Evolutionary conservation across 495 filamentous ascomycete species (phyloP), one percentile per base, ranked within the genome.

Genomic region (Daldinia childiae): DNA sequence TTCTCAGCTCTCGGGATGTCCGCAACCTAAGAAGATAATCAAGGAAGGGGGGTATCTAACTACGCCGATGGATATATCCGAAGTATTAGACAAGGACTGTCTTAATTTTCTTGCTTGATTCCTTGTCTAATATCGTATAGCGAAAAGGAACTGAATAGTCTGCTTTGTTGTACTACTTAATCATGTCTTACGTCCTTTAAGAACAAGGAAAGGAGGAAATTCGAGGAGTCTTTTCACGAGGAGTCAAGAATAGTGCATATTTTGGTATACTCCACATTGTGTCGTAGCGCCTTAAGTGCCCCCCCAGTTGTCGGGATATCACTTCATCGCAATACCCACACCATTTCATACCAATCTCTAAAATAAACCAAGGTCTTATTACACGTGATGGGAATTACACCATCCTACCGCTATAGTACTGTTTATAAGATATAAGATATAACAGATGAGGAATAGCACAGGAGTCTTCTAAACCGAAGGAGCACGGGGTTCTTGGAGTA

Each of bases 181-280:
- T 34, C 4, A 12, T 41, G 7, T 17, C 43, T n/a, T 0, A 55
- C 17, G 11, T 59, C 34, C 43, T 58, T 41, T 27, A 15, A 12
- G 27, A 58, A 14, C 3, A 14, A 32, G 39, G 12, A 1, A 11
- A 21, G 29, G 17, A 55, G 48, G 36, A 51, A 27, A 51, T 51
- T 38, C 24, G 11, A 57, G 19, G 27, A 51, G 39, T 9, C n/a
- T 61, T 14, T 24, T 58, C 41, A 61, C 62, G 70, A 69, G 70
- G 70, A 73, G 70, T 65, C 15, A 57, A 30, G 12, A 52, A 41
- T 51, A 27, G 39, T 60, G 24, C 54, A 50, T 15, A 27, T 30
- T 45, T 34, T 39, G 39, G 19, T 58, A n/a, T 65, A 52, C 70
- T 66, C 70, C 65, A 73, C 70, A 65, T 29, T 11, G n/a, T 38